These are phyloP conservation scores for Neonectria sp. DNA, from an alignment of 2,329 filamentous ascomycete species.

Conservation along the genomic window DNA sequence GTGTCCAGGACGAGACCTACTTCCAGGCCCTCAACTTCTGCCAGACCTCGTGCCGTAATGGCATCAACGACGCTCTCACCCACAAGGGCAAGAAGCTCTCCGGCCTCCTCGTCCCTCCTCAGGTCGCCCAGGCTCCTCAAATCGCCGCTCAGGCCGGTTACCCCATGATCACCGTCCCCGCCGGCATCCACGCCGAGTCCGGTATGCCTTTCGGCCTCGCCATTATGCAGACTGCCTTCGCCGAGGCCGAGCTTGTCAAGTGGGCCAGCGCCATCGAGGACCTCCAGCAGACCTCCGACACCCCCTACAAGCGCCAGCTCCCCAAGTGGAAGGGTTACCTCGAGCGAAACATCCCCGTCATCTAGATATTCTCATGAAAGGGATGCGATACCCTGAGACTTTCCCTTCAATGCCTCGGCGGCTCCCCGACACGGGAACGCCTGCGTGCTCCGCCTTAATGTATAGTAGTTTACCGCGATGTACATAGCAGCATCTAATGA, in stretches of 20 bases:
- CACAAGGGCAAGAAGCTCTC: constrained; percentile 65
- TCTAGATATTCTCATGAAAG: constrained; percentile 44
- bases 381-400: not conserved
- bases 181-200: constrained; percentile 66
- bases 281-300: constrained; percentile 61
- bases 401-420: not conserved
- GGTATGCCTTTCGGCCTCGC: constrained; percentile 75
- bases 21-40: constrained; percentile 76
- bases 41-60: constrained; percentile 71
- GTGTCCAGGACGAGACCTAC: constrained; percentile 76
- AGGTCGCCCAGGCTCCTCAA: constrained; percentile 78
- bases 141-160: constrained; percentile 84
- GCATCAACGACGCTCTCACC: constrained; percentile 78
- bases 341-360: constrained; percentile 58
- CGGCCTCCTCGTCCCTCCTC: constrained; percentile 77
- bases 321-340: constrained; percentile 69
- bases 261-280: constrained; percentile 77
- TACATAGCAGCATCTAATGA: constrained; percentile 31
- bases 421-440: not conserved
- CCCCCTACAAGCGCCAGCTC: constrained; percentile 62
- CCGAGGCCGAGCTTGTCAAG: constrained; percentile 69
- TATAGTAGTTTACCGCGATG: constrained; percentile 21
- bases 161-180: constrained; percentile 79
- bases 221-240: constrained; percentile 73
- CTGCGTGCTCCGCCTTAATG: not conserved